Conservation (phyloP, 140 eudicot genomes). For the Ambrosia hybrid region DNA sequence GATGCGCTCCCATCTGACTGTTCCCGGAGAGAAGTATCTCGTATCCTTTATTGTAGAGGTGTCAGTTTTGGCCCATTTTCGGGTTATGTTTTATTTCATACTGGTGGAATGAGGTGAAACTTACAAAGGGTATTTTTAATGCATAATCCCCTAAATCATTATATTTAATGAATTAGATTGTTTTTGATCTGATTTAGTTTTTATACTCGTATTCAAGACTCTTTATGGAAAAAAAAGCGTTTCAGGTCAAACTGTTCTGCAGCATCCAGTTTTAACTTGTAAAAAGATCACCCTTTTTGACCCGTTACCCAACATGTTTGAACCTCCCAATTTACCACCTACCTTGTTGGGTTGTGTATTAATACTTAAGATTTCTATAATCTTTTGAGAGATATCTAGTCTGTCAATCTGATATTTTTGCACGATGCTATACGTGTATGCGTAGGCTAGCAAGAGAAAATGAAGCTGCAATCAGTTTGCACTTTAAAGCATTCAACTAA, state of each 20-base stretch:
- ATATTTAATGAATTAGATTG: not conserved
- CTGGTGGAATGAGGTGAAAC: too few species aligned
- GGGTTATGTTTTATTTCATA: too few species aligned
- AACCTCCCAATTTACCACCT: too few species aligned
- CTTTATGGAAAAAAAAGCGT: not conserved
- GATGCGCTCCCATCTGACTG: constrained; percentile 91
- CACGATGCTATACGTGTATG: not conserved
- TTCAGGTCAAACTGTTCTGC: not conserved
- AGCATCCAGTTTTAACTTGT: not conserved
- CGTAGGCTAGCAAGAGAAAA: not conserved
- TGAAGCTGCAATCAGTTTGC: constrained; percentile 1
- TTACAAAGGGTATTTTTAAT: not conserved
- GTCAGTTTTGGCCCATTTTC: not conserved
- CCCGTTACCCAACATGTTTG: not conserved
- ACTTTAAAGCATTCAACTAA: constrained; percentile 7
- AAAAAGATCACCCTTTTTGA: not conserved
- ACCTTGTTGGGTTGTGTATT: too few species aligned
- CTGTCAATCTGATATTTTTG: not conserved
- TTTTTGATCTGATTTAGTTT: not conserved
- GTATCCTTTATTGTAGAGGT: constrained; percentile 59
- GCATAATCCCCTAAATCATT: constrained; percentile 8
- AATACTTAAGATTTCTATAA: not conserved
- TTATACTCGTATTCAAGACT: not conserved
- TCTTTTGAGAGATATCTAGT: not conserved
- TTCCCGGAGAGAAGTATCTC: constrained; percentile 89